Evolutionary conservation across 192 early-diverging fungal genomes (phyloP), one percentile per base, ranked within the genome.

Genomic region (Phycomyces blakesleeanus): DNA sequence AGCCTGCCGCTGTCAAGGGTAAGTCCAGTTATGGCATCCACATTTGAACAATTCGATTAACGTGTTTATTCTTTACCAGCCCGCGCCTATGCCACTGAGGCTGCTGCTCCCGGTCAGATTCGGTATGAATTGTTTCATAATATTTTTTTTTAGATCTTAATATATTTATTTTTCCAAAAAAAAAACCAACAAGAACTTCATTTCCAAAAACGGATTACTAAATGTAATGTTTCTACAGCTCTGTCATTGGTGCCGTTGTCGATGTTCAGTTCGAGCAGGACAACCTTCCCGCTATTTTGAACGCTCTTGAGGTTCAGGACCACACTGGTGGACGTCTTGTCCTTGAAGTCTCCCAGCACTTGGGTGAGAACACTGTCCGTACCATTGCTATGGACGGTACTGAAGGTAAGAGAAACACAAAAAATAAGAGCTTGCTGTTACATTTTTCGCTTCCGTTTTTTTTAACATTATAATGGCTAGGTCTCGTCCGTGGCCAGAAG

Each of bases 331-430:
- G 74, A 49, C 94, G 96, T 73, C 84, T 98, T 64, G 96, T 98
- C 57, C 88, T 98, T 21, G 95, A 98, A 81, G 95, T 98, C 50
- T 80, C 94, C 49, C 94, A 96, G 84, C 95, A 98, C 78, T 91
- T 89, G 87, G 95, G 95, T 84, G 94, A 98, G 80, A 96, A 96
- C 91, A 94, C 93, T 62, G 96, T 98, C 75, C 93, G 96, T 71
- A 94, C 92, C 72, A 98, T 98, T 93, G 96, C 96, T 76, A 98
- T 98, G 96, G 96, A 98, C 87, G 96, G 93, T 81, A 98, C 95
- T 66, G 93, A 97, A 55, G 66, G 63, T 65, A 57, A 27, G 55
- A n/a, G n/a, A n/a, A n/a, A n/a, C n/a, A n/a, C n/a, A n/a, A n/a
- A n/a, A n/a, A n/a, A n/a, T n/a, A n/a, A n/a, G n/a, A n/a, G n/a